Evolutionary conservation across 139 green algal species (phyloP).

Genomic region (Choricystis sp.): DNA sequence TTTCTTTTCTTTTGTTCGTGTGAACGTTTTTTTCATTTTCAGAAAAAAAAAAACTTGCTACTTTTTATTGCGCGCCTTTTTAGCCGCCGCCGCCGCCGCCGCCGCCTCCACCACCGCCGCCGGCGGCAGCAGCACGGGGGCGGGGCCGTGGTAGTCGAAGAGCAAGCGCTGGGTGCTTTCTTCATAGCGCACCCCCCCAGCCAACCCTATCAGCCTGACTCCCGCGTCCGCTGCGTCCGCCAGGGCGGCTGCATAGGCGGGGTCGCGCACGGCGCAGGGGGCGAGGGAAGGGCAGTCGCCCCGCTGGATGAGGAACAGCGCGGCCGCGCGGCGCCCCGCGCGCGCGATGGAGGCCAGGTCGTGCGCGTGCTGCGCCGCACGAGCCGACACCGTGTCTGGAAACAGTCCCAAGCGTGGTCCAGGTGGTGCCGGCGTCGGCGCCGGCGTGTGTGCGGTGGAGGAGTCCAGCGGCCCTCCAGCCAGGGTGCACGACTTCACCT

Average conservation of each 20-base stretch:
- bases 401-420: slow-evolving; percentile 30
- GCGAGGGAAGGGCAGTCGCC: slow-evolving; percentile 33
- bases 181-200: no score
- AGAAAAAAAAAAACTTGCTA: background rate
- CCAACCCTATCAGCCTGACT: no score
- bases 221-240: slow-evolving; percentile 13
- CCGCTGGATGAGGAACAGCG: slow-evolving; percentile 32
- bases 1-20: background rate
- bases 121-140: no score
- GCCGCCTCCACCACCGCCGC: no score
- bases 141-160: no score
- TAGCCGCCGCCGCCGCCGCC: no score
- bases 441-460: background rate
- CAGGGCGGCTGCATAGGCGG: slow-evolving; percentile 24
- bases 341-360: slow-evolving; percentile 22
- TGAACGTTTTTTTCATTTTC: background rate
- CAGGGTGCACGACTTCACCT: slow-evolving; percentile 49
- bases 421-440: background rate
- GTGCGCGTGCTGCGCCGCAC: slow-evolving; percentile 34
- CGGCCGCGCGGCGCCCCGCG: slow-evolving; percentile 8
- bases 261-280: slow-evolving; percentile 32
- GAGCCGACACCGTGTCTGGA: slow-evolving; percentile 35
- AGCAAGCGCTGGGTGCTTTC: no score
- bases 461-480: slow-evolving; percentile 7
- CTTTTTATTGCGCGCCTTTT: no score